Percentiles rank a stretch among this genome's conserved stretches.
These are phyloP conservation scores for Microsporum audouinii DNA, from an alignment of 2,329 filamentous ascomycete genomes.

Conservation along the genomic window DNA sequence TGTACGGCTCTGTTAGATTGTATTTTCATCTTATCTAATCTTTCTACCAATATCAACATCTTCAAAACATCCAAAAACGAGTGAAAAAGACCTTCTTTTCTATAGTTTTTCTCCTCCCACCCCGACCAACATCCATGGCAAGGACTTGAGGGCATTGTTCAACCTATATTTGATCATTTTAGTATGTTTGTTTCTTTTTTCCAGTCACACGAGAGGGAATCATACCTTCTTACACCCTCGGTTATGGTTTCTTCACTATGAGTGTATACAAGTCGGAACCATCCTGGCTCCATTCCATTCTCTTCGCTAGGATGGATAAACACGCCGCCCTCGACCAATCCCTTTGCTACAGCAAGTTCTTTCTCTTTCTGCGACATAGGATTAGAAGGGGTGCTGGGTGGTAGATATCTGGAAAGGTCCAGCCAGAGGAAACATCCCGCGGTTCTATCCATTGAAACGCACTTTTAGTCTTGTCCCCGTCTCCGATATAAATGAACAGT, in stretches of 20 bases:
- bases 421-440: conserved; percentile 49
- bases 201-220: neutral
- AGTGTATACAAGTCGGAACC: conserved; percentile 45
- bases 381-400: conserved; percentile 14
- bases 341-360: conserved; percentile 38
- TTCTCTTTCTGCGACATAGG: conserved; percentile 21
- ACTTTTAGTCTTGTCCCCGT: neutral
- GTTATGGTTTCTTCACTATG: conserved; percentile 26
- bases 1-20: neutral
- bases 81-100: neutral
- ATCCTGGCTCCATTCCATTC: conserved; percentile 37
- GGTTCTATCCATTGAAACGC: conserved; percentile 25
- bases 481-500: neutral
- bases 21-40: neutral
- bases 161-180: neutral
- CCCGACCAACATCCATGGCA: neutral
- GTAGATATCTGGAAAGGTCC: conserved; percentile 39
- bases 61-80: neutral
- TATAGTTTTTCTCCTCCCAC: neutral
- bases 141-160: neutral
- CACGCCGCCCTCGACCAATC: conserved; percentile 37
- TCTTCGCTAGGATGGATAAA: conserved; percentile 42
- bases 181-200: neutral
- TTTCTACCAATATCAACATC: neutral
- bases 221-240: conserved; percentile 26